Percentiles rank a stretch among this genome's conserved stretches.
phyloP scores from a whole-genome alignment of 2,329 filamentous ascomycete species.

The Alternaria dauci region DNA sequence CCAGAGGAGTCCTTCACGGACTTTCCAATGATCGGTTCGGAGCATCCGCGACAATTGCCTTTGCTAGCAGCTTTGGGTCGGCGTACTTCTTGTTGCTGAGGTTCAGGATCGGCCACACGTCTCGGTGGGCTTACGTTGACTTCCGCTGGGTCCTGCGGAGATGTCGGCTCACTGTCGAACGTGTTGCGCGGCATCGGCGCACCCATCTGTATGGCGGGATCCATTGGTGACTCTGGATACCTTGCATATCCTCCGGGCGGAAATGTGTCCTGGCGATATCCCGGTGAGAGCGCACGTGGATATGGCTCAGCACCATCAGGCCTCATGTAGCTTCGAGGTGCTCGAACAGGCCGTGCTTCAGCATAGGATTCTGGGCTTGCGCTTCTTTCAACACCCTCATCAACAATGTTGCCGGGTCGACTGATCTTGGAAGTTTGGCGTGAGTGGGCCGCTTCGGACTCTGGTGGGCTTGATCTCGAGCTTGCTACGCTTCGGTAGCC shows the following conservation, averaged over 20 bases:
- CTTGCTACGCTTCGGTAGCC: conserved; percentile 47
- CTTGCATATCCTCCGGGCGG: conserved; percentile 22
- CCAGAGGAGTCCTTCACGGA: conserved; percentile 94
- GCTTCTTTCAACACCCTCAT: conserved; percentile 37
- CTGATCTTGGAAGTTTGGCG: conserved; percentile 42
- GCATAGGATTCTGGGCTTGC: conserved; percentile 43
- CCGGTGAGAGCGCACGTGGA: conserved; percentile 32
- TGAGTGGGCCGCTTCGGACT: conserved; percentile 48
- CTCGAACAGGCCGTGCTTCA: conserved; percentile 29
- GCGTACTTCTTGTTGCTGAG: conserved; percentile 28
- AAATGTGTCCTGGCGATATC: conserved; percentile 16
- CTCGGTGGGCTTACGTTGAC: conserved; percentile 19
- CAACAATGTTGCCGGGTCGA: conserved; percentile 31
- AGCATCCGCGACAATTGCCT: conserved; percentile 85
- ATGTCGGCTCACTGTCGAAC: conserved; percentile 14
- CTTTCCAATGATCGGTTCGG: conserved; percentile 81
- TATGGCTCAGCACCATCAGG: conserved; percentile 32
- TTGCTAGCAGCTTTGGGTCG: conserved; percentile 60
- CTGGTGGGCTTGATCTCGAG: conserved; percentile 51
- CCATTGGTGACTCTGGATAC: conserved; percentile 50
- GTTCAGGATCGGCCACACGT: conserved; percentile 22
- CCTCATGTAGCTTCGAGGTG: conserved; percentile 31
- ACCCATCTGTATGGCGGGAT: conserved; percentile 52
- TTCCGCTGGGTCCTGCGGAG: conserved; percentile 26
- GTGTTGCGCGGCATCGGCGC: conserved; percentile 28